Evolutionary conservation across 2,329 filamentous ascomycete genomes (phyloP), one percentile per base, ranked within the genome.

Genomic region (Diplodia corticola): DNA sequence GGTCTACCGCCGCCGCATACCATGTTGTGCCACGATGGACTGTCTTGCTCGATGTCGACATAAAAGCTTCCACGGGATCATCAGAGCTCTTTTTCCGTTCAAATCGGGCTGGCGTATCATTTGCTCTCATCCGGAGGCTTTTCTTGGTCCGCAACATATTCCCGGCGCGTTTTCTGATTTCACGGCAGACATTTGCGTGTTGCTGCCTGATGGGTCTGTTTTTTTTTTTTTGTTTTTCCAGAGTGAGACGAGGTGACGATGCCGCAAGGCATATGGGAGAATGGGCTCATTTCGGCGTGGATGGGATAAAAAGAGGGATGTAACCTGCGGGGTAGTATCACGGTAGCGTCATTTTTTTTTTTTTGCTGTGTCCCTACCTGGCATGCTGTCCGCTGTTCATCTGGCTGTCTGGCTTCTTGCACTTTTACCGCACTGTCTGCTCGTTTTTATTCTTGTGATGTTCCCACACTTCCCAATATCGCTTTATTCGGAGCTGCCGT

Each of bases 1-100:
- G 22, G 63, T 28, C 63, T 57, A 59, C 44, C 51, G 28, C 28
- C 40, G 28, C 63, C 40, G 63, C 51, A 65, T 65, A 59, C 53
- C 40, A 24, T 55, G 40, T 30, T 50, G 22, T 57, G 30, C 53
- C 46, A 49, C 44, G 51, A 50, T n/a, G 40, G 63, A 57, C 53
- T 13, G 6, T 20, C 28, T 22, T 3, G 40, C 40, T 53, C 53
- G 28, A 50, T 26, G 28, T 37, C 63, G 53, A 65, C 26, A 57
- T 65, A 65, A 20, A 44, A 50, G 53, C 63, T 59, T 55, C 30
- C 51, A 35, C 28, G 13, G 10, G 57, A 46, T 26, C 26, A 49
- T 35, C 24, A 30, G 48, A 61, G 57, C 57, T 61, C 57, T 61
- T 40, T 24, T 61, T 61, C 17, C 49, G 44, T 61, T 61, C 48